These are phyloP conservation scores for Neurospora cerealis DNA, from an alignment of 495 filamentous ascomycete genomes.

Conservation along the genomic window DNA sequence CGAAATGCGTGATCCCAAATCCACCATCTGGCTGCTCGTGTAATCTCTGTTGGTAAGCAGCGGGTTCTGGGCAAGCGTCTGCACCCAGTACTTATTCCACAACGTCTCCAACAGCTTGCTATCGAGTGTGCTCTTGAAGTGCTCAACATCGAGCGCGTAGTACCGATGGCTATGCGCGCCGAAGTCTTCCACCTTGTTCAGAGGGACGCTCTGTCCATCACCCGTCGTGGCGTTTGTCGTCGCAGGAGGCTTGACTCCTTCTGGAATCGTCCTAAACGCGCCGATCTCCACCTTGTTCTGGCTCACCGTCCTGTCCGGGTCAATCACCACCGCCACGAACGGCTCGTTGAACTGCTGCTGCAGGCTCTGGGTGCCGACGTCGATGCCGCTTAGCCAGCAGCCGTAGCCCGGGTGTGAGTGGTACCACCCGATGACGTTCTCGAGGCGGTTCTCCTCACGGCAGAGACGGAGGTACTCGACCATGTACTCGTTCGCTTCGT, in stretches of 20 bases:
- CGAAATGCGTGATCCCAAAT: slow-evolving; percentile 70
- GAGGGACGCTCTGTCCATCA: slow-evolving; percentile 64
- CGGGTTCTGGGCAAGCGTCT: slow-evolving; percentile 91
- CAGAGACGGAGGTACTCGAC: slow-evolving; percentile 68
- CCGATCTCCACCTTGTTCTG: slow-evolving; percentile 96
- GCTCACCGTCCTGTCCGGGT: slow-evolving; percentile 92
- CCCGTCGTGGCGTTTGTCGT: slow-evolving; percentile 23
- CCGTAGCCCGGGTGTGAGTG: slow-evolving; percentile 97
- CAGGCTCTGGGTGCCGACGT: slow-evolving; percentile 75
- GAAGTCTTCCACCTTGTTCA: slow-evolving; percentile 90
- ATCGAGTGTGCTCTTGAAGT: slow-evolving; percentile 90
- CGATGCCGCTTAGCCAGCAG: slow-evolving; percentile 95
- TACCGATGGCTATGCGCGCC: slow-evolving; percentile 85
- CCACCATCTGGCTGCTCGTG: slow-evolving; percentile 81
- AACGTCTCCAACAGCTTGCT: slow-evolving; percentile 72
- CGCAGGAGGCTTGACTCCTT: slow-evolving; percentile 50
- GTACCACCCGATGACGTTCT: slow-evolving; percentile 97
- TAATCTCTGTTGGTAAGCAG: slow-evolving; percentile 91
- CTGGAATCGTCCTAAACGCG: slow-evolving; percentile 85
- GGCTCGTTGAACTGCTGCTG: slow-evolving; percentile 81
- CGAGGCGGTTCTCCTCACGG: slow-evolving; percentile 64
- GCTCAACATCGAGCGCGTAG: slow-evolving; percentile 81
- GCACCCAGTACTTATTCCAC: slow-evolving; percentile 99
- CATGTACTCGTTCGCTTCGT: slow-evolving; percentile 96
- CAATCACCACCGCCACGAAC: slow-evolving; percentile 93